phyloP scores from a whole-genome alignment of 331 rosid genomes.

The Acacia concinna region DNA sequence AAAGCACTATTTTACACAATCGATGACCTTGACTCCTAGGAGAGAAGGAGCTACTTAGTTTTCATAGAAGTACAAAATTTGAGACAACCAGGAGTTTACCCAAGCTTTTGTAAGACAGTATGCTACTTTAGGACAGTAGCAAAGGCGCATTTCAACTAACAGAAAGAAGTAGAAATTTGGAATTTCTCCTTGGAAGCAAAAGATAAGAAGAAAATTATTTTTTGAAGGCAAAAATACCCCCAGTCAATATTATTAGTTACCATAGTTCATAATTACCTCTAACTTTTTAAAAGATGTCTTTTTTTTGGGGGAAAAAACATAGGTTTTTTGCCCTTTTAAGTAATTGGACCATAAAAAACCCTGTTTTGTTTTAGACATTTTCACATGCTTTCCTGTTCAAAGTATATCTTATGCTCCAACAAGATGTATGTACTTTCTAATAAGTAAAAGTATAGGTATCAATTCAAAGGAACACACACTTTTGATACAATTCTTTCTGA shows the following conservation, averaged over 20 bases:
- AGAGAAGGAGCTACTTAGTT: neutral
- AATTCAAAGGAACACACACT: neutral
- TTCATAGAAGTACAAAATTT: neutral
- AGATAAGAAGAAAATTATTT: neutral
- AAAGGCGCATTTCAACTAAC: neutral
- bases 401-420: neutral
- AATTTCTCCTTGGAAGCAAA: neutral
- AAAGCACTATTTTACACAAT: neutral
- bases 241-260: neutral
- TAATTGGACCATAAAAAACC: neutral
- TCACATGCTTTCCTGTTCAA: neutral
- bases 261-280: neutral
- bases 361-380: neutral
- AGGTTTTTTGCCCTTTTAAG: neutral
- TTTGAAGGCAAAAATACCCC: neutral
- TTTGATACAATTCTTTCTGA: neutral
- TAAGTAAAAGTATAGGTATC: neutral
- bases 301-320: neutral
- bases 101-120: neutral
- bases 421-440: neutral
- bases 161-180: neutral
- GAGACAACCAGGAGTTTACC: neutral
- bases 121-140: neutral
- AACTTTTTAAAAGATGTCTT: neutral
- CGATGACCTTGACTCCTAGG: neutral